These are phyloP conservation scores for Hemileccinum impolitum DNA, from an alignment of 768 basidiomycete species.

Conservation along the genomic window DNA sequence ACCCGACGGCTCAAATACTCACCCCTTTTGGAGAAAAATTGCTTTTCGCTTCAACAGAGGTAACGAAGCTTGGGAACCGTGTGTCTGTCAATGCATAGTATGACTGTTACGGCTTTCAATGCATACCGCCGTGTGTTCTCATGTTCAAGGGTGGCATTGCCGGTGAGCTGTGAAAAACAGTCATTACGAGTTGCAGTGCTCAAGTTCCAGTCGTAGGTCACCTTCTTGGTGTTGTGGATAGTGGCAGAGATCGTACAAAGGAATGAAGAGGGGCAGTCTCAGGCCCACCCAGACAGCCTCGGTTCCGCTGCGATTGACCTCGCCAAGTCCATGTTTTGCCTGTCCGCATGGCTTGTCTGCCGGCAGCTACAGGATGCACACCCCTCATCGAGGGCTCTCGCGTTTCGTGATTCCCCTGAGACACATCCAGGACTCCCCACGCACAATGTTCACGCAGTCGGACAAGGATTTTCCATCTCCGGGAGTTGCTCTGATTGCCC, in stretches of 20 bases:
- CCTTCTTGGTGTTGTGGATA: slow-evolving; percentile 14
- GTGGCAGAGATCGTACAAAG: slow-evolving; percentile 10
- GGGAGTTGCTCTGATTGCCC: not conserved
- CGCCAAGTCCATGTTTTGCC: slow-evolving; percentile 15
- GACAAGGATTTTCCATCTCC: slow-evolving; percentile 2
- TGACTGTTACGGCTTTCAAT: not conserved
- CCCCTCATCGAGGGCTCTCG: not conserved
- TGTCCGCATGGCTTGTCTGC: slow-evolving; percentile 13
- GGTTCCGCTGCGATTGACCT: slow-evolving; percentile 20
- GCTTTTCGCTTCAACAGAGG: not conserved
- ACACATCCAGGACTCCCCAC: slow-evolving; percentile 1
- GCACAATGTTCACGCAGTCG: slow-evolving; percentile 8
- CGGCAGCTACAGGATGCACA: not conserved
- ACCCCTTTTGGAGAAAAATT: not conserved
- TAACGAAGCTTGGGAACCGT: not conserved
- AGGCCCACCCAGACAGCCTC: slow-evolving; percentile 6
- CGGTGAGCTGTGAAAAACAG: slow-evolving; percentile 6
- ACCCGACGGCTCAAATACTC: not conserved
- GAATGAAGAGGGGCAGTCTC: not conserved
- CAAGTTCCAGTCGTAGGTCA: slow-evolving; percentile 4
- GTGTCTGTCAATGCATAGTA: not conserved
- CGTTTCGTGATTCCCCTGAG: slow-evolving; percentile 1
- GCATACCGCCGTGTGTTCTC: not conserved
- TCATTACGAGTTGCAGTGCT: not conserved
- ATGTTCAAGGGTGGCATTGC: not conserved